Base-by-base conservation (phyloP, 148 eudicot species). In the Rhododendron molle region DNA sequence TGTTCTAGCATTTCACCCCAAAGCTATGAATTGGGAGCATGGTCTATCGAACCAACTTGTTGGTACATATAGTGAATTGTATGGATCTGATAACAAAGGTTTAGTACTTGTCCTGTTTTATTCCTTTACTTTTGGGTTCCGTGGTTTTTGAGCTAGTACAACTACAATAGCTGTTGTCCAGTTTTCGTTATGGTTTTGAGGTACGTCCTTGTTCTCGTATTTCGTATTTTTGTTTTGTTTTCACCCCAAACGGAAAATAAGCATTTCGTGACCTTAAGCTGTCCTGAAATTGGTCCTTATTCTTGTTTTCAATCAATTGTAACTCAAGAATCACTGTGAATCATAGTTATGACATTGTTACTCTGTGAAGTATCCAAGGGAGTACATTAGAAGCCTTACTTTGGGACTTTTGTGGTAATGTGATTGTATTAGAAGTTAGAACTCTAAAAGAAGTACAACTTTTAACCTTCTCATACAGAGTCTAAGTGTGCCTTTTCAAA, bases 401-500 rank as follows among this genome's bases (percentile, higher is more conserved):
- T n/a, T 65, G 40, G 62, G 40, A 6, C 30, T 81, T 40, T 58
- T 28, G 26, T 65, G 26, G 60, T 54, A 54, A 13, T 26, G n/a
- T 76, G 78, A 38, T 38, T 20, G 78, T 13, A 15, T 82, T n/a
- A 82, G 46, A 83, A 44, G 16, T 82, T n/a, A 82, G 46, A 83
- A 44, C 20, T 8, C 30, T 44, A 44, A 43, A 16, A 44, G 28
- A 71, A 46, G 3, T 26, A 69, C 43, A 32, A 38, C 7, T 60
- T 50, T 60, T 56, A 11, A 74, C 15, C 16, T 86, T 82, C 36
- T 72, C 60, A 56, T 14, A 50, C 23, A 30, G 2, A 12, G 18
- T 73, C 85, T 89, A 78, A 91, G 38, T n/a, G 16, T 32, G 72
- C 67, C 13, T 36, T 78, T 13, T 26, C 23, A 7, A 50, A 81